Percentiles rank a stretch among this genome's conserved stretches.
phyloP scores from a whole-genome alignment of 352 stramenopile species.

The Nothophytophthora sp. region DNA sequence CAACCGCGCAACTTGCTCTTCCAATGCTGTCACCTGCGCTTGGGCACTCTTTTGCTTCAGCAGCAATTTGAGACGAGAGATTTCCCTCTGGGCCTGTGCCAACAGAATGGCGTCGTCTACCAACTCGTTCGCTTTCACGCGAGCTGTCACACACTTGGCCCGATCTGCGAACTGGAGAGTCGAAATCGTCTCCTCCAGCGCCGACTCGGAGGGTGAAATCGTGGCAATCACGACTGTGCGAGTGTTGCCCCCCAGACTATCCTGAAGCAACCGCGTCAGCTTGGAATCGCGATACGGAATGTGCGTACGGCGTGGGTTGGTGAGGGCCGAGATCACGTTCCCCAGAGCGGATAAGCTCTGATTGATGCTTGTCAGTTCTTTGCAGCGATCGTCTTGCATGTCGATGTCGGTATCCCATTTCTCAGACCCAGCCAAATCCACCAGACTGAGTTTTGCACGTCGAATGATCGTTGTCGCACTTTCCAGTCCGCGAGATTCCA shows the following conservation, averaged over 20 bases:
- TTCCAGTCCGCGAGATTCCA: slow-evolving; percentile 71
- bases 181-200: slow-evolving; percentile 90
- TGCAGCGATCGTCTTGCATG: slow-evolving; percentile 72
- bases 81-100: slow-evolving; percentile 71
- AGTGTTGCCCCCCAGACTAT: slow-evolving; percentile 86
- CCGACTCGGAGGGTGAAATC: slow-evolving; percentile 72
- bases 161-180: slow-evolving; percentile 91
- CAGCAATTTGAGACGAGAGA: slow-evolving; percentile 57
- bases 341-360: slow-evolving; percentile 90
- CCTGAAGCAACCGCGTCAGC: slow-evolving; percentile 93
- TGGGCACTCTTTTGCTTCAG: slow-evolving; percentile 47
- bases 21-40: slow-evolving; percentile 36
- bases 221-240: slow-evolving; percentile 91
- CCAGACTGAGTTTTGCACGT: slow-evolving; percentile 87
- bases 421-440: slow-evolving; percentile 92
- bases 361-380: slow-evolving; percentile 93
- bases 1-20: slow-evolving; percentile 43
- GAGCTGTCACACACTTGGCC: slow-evolving; percentile 74
- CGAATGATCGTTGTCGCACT: slow-evolving; percentile 75
- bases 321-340: slow-evolving; percentile 87
- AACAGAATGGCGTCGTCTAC: slow-evolving; percentile 81
- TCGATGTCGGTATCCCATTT: slow-evolving; percentile 84
- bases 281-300: slow-evolving; percentile 98
- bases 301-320: slow-evolving; percentile 68
- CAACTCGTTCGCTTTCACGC: slow-evolving; percentile 81